A percentile compares a stretch with the other conserved stretches of the same genome.
Conservation (phyloP, 352 stramenopile genomes). For the Phytophthora pisi region DNA sequence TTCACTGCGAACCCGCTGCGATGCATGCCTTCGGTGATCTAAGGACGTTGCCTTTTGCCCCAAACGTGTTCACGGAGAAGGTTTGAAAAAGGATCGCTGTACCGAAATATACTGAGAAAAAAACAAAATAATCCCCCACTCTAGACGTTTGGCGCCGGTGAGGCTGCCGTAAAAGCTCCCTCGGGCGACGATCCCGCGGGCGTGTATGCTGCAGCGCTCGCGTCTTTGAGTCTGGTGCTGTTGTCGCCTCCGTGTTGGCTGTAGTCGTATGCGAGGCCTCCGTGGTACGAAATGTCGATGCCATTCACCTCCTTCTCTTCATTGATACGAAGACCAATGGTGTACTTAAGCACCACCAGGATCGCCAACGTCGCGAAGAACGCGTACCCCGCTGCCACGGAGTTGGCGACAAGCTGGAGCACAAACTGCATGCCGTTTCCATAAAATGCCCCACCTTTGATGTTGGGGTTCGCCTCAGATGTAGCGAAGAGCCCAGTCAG, state of each 20-base stretch:
- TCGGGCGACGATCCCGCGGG: no score
- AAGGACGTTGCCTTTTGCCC: no score
- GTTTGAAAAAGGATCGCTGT: no score
- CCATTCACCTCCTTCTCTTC: conserved; percentile 72
- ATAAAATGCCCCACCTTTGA: conserved; percentile 54
- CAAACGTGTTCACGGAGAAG: no score
- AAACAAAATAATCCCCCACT: no score
- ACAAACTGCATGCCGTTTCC: conserved; percentile 44
- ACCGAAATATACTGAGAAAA: no score
- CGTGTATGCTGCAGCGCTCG: no score
- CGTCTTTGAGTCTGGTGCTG: no score
- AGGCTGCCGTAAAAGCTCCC: no score
- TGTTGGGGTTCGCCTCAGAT: conserved; percentile 46
- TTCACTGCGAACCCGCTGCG: no score
- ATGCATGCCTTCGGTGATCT: no score
- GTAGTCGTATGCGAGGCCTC: conserved; percentile 63
- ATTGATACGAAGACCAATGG: conserved; percentile 65
- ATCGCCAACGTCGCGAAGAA: conserved; percentile 62
- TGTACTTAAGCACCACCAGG: conserved; percentile 66
- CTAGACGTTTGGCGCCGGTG: no score
- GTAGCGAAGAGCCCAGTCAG: conserved; percentile 70
- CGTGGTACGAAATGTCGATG: conserved; percentile 77
- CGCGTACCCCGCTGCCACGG: conserved; percentile 61
- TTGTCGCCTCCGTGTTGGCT: conserved; percentile 30
- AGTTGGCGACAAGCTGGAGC: conserved; percentile 51